These are phyloP conservation scores for Neoboletus subvelutipes DNA, from an alignment of 768 basidiomycete species.

Conservation along the genomic window DNA sequence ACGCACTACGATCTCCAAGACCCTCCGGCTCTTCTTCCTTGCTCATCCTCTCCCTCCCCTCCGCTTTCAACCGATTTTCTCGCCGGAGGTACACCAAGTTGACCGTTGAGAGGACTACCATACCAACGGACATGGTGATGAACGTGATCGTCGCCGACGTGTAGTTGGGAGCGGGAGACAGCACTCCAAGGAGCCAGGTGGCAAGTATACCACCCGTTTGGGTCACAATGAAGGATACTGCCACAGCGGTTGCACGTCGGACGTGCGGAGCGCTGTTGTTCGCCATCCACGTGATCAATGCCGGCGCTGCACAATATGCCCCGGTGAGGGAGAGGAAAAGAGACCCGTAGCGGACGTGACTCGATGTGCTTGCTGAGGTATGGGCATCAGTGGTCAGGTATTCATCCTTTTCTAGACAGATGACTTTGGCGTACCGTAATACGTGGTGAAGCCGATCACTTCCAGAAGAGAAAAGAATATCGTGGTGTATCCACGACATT, in stretches of 20 bases:
- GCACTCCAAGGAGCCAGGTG: conserved; percentile 56
- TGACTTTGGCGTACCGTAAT: conserved; percentile 41
- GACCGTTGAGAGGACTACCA: conserved; percentile 36
- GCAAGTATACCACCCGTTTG: conserved; percentile 60
- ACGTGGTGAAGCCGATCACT: conserved; percentile 55
- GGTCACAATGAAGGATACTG: conserved; percentile 54
- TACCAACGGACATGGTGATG: conserved; percentile 39
- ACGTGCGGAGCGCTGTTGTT: conserved; percentile 61
- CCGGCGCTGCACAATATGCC: conserved; percentile 49
- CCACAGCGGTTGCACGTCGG: conserved; percentile 58
- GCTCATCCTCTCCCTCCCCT: conserved; percentile 31
- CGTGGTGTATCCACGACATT: conserved; percentile 46
- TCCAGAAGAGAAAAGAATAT: conserved; percentile 45
- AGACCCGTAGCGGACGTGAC: conserved; percentile 49
- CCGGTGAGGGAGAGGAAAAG: conserved; percentile 58
- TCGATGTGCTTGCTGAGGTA: conserved; percentile 28
- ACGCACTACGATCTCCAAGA: conserved; percentile 53
- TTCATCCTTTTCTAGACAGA: background rate
- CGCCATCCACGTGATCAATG: conserved; percentile 57
- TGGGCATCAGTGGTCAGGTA: background rate
- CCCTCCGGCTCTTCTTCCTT: conserved; percentile 40
- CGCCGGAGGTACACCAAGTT: conserved; percentile 43
- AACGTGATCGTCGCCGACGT: conserved; percentile 42
- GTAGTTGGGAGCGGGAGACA: conserved; percentile 53
- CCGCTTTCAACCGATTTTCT: conserved; percentile 48